Conservation (phyloP, 257 asterid genomes). For the Cordia subcordata region DNA sequence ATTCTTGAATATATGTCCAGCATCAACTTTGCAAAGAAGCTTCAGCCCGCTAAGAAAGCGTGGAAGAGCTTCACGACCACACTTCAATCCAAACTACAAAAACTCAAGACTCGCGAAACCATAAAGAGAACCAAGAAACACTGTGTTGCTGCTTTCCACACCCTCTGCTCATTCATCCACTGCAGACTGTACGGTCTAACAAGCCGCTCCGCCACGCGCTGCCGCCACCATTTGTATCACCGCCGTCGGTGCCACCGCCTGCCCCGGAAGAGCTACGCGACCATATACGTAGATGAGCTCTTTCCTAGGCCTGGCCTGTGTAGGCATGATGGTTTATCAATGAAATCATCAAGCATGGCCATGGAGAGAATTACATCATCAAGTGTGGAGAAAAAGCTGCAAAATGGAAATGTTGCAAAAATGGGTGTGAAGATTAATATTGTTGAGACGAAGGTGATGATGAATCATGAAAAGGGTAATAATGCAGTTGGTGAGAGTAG, state of each 20-base stretch:
- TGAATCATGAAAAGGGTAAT: background rate
- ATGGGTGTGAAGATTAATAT: too few species aligned
- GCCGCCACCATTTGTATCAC: slow-evolving; percentile 7
- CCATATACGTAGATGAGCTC: slow-evolving; percentile 31
- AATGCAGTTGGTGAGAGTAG: slow-evolving; percentile 16
- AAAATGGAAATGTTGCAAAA: background rate
- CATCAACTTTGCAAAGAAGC: slow-evolving; percentile 29
- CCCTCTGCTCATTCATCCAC: slow-evolving; percentile 12
- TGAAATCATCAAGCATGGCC: background rate
- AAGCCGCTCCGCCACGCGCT: slow-evolving; percentile 2
- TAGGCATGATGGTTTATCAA: background rate
- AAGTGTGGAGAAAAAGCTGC: slow-evolving; percentile 6
- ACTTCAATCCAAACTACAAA: slow-evolving; percentile 21
- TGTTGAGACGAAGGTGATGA: background rate
- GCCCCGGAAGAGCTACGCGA: background rate
- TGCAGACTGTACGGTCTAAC: slow-evolving; percentile 14
- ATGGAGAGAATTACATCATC: slow-evolving; percentile 13
- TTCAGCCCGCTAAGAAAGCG: slow-evolving; percentile 31
- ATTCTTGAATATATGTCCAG: slow-evolving; percentile 35
- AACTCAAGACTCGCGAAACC: slow-evolving; percentile 20
- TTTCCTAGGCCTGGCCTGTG: slow-evolving; percentile 20
- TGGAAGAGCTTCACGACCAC: slow-evolving; percentile 31
- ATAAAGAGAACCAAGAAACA: slow-evolving; percentile 21
- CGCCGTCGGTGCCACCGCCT: background rate
- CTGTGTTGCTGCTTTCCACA: slow-evolving; percentile 7